Base-by-base conservation (phyloP, 83 land plant genomes). In the Isoetes engelmannii region DNA sequence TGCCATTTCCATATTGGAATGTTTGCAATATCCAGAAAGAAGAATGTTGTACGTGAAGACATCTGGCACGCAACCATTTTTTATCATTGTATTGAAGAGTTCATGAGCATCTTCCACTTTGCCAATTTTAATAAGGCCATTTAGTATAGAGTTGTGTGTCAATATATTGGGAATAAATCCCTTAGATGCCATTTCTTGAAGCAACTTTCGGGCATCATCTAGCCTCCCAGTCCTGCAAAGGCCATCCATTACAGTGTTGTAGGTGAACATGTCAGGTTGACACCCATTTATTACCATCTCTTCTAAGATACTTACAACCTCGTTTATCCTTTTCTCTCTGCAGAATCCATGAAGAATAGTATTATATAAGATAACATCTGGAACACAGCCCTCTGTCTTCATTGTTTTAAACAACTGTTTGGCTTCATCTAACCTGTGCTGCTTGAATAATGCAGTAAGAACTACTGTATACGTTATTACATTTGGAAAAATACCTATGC, bases 111-210 rank as follows among this genome's bases (percentile, higher is more conserved):
- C 76, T 7, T 68, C 60, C 64, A 61, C 55, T 44, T 81, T 77
- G 6, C 84, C 78, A 21, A 57, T 70, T 63, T 73, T 83, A 13
- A 79, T 81, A 67, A 68, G 79, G 55, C 88, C 91, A 74, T 87
- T 86, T 63, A 87, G 85, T 73, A 87, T 56, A 41, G 81, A 69
- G 61, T 85, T 87, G 60, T 78, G 81, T 69, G 85, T 84, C 43
- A 73, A 74, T 9, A 81, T 78, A 70, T 87, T 81, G 7, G 92
- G 77, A 5, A 4, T 37, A 10, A 81, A 75, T 0, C 78, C 83
- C 69, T 61, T 83, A 19, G 69, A 79, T 45, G 9, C 6, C 92
- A 85, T 85, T 75, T 75, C 84, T 45, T 83, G 86, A 53, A 83
- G 83, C 81, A 87, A 53, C 46, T 83, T 71, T 49, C 69, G 8